A percentile compares a stretch with the other conserved stretches of the same genome.
Conservation (phyloP, 2,329 filamentous ascomycete genomes). For the Madurella mycetomatis region DNA sequence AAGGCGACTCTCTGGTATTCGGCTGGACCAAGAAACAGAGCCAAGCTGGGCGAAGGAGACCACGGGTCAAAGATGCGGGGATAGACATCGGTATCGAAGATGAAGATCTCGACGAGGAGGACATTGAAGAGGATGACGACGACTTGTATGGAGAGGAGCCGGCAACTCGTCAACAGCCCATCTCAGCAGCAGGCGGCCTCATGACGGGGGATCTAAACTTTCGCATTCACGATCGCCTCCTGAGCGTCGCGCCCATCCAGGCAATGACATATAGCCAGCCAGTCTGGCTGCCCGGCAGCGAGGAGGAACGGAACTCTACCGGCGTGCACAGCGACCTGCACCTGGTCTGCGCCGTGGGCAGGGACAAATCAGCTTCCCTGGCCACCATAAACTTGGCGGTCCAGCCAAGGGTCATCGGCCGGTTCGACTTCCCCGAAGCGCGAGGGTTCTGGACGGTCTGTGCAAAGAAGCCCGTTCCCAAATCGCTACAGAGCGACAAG, state of each 20-base stretch:
- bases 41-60: conserved; percentile 58
- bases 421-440: conserved; percentile 68
- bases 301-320: conserved; percentile 40
- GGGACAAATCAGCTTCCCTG: conserved; percentile 63
- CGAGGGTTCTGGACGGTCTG: conserved; percentile 77
- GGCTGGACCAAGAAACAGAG: conserved; percentile 69
- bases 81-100: conserved; percentile 55
- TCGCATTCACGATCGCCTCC: conserved; percentile 68
- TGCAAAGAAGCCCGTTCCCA: conserved; percentile 62
- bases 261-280: conserved; percentile 66
- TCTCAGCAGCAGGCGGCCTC: conserved; percentile 36
- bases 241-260: conserved; percentile 75
- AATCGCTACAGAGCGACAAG: conserved; percentile 50
- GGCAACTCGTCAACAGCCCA: conserved; percentile 32
- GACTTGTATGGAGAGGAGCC: conserved; percentile 61
- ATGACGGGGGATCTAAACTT: conserved; percentile 66
- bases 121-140: conserved; percentile 43
- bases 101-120: conserved; percentile 45
- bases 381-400: conserved; percentile 75
- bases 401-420: conserved; percentile 65
- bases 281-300: conserved; percentile 39
- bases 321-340: conserved; percentile 55
- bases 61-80: conserved; percentile 54
- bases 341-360: conserved; percentile 58
- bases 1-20: conserved; percentile 73